phyloP scores from a whole-genome alignment of 345 rosid genomes.

The Hibiscus syriacus region DNA sequence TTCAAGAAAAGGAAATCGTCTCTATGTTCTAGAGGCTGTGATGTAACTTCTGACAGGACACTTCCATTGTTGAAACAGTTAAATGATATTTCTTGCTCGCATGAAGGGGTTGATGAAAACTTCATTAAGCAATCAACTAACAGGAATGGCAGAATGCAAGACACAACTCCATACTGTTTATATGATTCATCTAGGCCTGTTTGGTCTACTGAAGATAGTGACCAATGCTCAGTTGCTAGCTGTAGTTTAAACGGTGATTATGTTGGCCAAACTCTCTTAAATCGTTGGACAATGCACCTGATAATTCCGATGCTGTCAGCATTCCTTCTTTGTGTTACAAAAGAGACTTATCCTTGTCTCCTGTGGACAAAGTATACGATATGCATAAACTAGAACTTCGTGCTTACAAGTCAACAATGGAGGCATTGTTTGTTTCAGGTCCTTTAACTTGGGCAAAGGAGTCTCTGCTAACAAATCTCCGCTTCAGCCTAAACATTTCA shows the following conservation, averaged over 20 bases:
- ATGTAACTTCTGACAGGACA: background rate
- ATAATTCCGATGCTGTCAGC: conserved; percentile 30
- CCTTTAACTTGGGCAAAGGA: conserved; percentile 46
- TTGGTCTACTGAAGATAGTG: conserved; percentile 18
- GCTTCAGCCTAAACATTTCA: conserved; percentile 31
- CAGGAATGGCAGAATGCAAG: conserved; percentile 7
- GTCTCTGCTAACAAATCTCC: conserved; percentile 35
- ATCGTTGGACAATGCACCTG: conserved; percentile 5
- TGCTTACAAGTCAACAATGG: conserved; percentile 29
- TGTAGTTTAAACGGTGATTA: conserved; percentile 22
- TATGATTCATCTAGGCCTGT: conserved; percentile 14
- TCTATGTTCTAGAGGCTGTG: background rate
- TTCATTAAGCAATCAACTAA: background rate
- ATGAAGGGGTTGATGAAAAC: conserved; percentile 8
- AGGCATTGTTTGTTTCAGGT: conserved; percentile 37
- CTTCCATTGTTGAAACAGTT: conserved; percentile 12
- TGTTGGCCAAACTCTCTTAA: background rate
- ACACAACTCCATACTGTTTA: background rate
- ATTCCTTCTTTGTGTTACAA: conserved; percentile 12
- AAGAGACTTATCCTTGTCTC: conserved; percentile 5
- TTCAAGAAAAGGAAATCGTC: conserved; percentile 17
- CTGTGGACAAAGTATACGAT: conserved; percentile 12
- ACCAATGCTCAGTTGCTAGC: conserved; percentile 34
- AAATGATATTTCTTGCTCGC: conserved; percentile 5
- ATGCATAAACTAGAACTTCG: conserved; percentile 32